Percentiles rank a stretch among this genome's conserved stretches.
phyloP scores from a whole-genome alignment of 116 monocot species.

The Phalaenopsis hybrid region DNA sequence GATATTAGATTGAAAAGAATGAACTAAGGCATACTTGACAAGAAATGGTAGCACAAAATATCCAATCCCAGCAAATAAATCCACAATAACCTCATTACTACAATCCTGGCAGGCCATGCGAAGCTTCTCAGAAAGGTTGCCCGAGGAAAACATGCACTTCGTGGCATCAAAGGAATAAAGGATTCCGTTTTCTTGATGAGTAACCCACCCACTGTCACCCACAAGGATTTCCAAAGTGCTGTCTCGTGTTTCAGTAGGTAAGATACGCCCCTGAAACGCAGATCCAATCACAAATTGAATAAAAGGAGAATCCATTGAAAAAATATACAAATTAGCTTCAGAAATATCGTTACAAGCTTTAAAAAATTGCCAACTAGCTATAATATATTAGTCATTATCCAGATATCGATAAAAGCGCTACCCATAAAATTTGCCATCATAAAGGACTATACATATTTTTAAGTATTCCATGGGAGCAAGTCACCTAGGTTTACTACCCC shows the following conservation, averaged over 20 bases:
- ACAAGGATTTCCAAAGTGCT: conserved; percentile 85
- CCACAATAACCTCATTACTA: conserved; percentile 66
- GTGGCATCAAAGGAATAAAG: conserved; percentile 83
- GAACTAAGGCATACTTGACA: conserved; percentile 52
- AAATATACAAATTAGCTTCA: conserved; percentile 3
- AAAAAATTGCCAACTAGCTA: background rate
- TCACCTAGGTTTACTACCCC: too few species aligned
- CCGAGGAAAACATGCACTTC: conserved; percentile 92
- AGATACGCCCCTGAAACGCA: conserved; percentile 58
- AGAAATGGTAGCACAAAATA: conserved; percentile 94
- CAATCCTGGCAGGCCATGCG: conserved; percentile 73
- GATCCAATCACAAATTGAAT: conserved; percentile 3
- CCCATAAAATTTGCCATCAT: too few species aligned
- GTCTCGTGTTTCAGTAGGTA: conserved; percentile 80
- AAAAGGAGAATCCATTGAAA: background rate
- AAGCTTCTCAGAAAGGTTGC: conserved; percentile 89
- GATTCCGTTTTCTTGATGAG: conserved; percentile 90
- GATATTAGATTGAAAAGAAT: background rate
- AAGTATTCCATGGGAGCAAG: too few species aligned
- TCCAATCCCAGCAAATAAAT: conserved; percentile 97
- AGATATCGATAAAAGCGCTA: too few species aligned
- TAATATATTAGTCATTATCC: background rate
- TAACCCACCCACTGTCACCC: conserved; percentile 73
- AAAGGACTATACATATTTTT: too few species aligned
- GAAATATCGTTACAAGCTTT: background rate